Conservation (phyloP, 805 yeast genomes). For the Diddensiella transvaalensis region DNA sequence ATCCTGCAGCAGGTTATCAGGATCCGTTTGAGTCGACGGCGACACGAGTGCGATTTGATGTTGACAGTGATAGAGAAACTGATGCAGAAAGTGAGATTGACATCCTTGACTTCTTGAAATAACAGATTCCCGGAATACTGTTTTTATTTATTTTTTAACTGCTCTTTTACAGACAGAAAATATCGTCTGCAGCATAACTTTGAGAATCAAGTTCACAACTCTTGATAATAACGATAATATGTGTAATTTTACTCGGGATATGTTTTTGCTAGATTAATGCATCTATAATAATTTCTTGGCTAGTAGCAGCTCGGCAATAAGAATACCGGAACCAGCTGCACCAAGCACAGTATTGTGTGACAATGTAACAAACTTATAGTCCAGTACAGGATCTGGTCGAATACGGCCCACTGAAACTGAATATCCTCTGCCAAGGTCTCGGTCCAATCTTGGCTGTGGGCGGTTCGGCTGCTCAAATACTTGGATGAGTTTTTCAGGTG, state of each 20-base stretch:
- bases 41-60: conserved; percentile 12
- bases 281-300: conserved; percentile 68
- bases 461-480: conserved; percentile 87
- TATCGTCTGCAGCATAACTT: too few relatives aligned
- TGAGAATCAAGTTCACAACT: too few relatives aligned
- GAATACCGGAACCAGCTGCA: conserved; percentile 97
- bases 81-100: conserved; percentile 9
- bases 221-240: too few relatives aligned
- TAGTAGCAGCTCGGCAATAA: conserved; percentile 85
- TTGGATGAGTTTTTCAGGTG: conserved; percentile 89
- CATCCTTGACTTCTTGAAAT: conserved; percentile 9
- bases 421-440: conserved; percentile 90
- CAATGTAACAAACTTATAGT: conserved; percentile 93
- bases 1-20: neutral
- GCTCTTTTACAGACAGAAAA: too few relatives aligned
- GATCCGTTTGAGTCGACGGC: conserved; percentile 19
- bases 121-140: too few relatives aligned
- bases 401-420: conserved; percentile 94
- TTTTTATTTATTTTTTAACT: neutral
- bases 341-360: conserved; percentile 97
- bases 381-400: conserved; percentile 89
- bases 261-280: neutral
- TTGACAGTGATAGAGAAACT: conserved; percentile 5
- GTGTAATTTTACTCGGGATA: neutral
- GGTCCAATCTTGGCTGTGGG: conserved; percentile 97